Percentiles rank a stretch among this genome's conserved stretches.
These are phyloP conservation scores for Yamadazyma trypodendri DNA, from an alignment of 1,139 yeast species.

Conservation along the genomic window DNA sequence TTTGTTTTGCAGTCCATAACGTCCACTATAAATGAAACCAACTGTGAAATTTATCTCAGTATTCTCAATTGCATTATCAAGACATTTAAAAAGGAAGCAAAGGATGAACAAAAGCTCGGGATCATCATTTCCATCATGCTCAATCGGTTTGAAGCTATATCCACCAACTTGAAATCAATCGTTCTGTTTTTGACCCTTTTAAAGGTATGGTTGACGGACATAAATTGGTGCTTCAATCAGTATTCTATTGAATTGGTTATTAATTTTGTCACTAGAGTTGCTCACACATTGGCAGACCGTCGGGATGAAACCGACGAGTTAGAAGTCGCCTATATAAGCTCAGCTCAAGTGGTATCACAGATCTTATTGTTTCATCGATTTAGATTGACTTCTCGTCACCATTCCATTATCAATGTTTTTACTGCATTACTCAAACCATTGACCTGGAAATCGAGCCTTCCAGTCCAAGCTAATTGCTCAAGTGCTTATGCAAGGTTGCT, in stretches of 20 bases:
- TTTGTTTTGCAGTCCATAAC: constrained; percentile 7
- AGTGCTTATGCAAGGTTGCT: constrained; percentile 57
- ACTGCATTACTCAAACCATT: constrained; percentile 49
- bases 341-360: constrained; percentile 50
- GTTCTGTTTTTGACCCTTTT: constrained; percentile 3
- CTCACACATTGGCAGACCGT: constrained; percentile 7
- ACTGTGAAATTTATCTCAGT: constrained; percentile 12
- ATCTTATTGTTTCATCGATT: constrained; percentile 67
- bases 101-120: constrained; percentile 6
- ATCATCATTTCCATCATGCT: constrained; percentile 7
- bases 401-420: constrained; percentile 53
- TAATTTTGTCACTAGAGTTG: constrained; percentile 29
- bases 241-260: constrained; percentile 59
- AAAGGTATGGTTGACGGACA: constrained; percentile 43
- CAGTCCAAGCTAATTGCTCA: constrained; percentile 3
- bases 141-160: not conserved
- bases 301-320: constrained; percentile 2
- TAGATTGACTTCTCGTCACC: constrained; percentile 72
- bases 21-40: constrained; percentile 7
- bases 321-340: constrained; percentile 23
- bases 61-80: constrained; percentile 9
- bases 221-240: constrained; percentile 65
- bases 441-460: constrained; percentile 22
- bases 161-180: not conserved
- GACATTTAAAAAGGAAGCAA: constrained; percentile 8